These are phyloP conservation scores for Hericium rajendrae DNA, from an alignment of 768 basidiomycete species.

Conservation along the genomic window DNA sequence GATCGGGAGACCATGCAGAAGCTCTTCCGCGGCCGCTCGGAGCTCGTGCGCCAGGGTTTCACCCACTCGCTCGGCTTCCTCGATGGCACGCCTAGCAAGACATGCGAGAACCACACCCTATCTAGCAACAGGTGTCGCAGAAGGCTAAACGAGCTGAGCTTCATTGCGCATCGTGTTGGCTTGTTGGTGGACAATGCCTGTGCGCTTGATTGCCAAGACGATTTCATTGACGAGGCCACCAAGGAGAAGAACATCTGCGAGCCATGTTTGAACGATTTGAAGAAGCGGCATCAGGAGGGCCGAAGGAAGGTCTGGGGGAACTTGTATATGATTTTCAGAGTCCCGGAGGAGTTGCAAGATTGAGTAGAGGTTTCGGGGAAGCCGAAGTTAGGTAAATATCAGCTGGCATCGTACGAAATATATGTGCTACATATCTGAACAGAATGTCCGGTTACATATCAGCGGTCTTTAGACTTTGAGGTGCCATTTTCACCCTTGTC, in stretches of 20 bases:
- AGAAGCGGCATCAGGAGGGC: background rate
- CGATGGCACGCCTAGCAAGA: background rate
- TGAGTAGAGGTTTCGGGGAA: too few species aligned
- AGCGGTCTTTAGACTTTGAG: too few species aligned
- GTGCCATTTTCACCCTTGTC: background rate
- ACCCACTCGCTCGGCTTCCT: background rate
- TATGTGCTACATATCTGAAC: too few species aligned
- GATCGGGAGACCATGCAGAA: background rate
- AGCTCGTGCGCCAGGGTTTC: background rate
- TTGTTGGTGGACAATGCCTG: background rate
- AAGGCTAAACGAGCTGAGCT: background rate
- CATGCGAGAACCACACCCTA: background rate
- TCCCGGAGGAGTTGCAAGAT: background rate
- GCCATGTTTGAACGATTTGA: background rate
- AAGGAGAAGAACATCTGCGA: background rate
- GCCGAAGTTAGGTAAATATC: too few species aligned
- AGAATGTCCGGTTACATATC: too few species aligned
- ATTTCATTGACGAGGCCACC: background rate
- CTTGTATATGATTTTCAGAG: background rate
- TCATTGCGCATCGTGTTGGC: background rate
- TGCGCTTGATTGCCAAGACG: background rate
- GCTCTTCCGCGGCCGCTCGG: background rate
- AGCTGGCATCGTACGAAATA: slow-evolving; percentile 25
- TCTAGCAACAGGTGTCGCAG: too few species aligned
- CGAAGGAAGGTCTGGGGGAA: background rate